These are phyloP conservation scores for Dichomitus squalens DNA, from an alignment of 1,284 basidiomycete genomes.

Conservation along the genomic window DNA sequence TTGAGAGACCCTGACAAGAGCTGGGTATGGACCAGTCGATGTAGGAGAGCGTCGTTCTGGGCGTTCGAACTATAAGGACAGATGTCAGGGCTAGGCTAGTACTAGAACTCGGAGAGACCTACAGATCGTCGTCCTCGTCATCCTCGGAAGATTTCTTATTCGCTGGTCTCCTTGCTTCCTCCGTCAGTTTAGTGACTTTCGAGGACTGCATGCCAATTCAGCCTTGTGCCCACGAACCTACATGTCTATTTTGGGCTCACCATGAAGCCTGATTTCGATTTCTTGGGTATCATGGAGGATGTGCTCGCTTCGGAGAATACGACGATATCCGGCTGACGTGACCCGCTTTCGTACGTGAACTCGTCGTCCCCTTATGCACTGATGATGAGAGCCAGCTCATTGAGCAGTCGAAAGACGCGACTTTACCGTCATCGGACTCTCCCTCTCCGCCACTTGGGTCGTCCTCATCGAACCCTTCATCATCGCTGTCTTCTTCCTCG, in stretches of 20 bases:
- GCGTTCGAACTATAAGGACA: slow-evolving; percentile 56
- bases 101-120: slow-evolving; percentile 33
- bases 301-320: slow-evolving; percentile 53
- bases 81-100: neutral
- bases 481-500: slow-evolving; percentile 22
- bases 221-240: too few relatives aligned
- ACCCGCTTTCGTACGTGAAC: slow-evolving; percentile 15
- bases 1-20: slow-evolving; percentile 72
- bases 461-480: slow-evolving; percentile 4
- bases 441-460: slow-evolving; percentile 24
- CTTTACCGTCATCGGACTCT: slow-evolving; percentile 24
- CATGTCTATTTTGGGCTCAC: slow-evolving; percentile 40
- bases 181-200: slow-evolving; percentile 63
- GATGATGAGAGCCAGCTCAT: neutral
- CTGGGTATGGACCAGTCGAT: slow-evolving; percentile 76
- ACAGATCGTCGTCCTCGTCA: slow-evolving; percentile 48
- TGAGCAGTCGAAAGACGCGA: neutral
- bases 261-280: slow-evolving; percentile 59
- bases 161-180: slow-evolving; percentile 33
- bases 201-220: slow-evolving; percentile 56
- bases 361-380: slow-evolving; percentile 11
- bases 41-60: slow-evolving; percentile 75
- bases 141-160: slow-evolving; percentile 24
- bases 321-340: slow-evolving; percentile 44
- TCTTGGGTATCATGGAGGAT: slow-evolving; percentile 11